These are phyloP conservation scores for Serendipita sp. DNA, from an alignment of 768 basidiomycete species.

Conservation along the genomic window DNA sequence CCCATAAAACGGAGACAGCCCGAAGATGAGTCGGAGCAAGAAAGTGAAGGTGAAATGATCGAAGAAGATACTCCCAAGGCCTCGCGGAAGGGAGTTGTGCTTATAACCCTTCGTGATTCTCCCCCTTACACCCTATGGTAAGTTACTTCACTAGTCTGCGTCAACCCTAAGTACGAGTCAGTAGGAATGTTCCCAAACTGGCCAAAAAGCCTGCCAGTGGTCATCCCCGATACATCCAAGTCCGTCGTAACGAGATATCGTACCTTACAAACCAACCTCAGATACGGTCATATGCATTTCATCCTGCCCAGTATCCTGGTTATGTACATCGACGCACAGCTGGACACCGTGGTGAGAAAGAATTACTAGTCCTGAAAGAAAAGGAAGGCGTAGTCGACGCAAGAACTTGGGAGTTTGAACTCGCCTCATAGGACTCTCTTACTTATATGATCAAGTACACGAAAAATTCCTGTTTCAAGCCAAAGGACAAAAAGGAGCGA, in stretches of 20 bases:
- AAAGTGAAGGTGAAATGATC: conserved; percentile 17
- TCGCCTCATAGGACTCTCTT: conserved; percentile 12
- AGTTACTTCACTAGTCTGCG: conserved; percentile 11
- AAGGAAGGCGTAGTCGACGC: conserved; percentile 37
- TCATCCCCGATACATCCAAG: conserved; percentile 27
- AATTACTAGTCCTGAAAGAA: conserved; percentile 24
- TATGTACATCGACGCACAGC: conserved; percentile 94
- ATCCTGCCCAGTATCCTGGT: conserved; percentile 52
- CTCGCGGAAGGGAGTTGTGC: conserved; percentile 45
- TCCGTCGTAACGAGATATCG: conserved; percentile 29
- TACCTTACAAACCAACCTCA: conserved; percentile 24
- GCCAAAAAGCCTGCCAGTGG: conserved; percentile 57
- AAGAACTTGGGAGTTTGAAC: conserved; percentile 78
- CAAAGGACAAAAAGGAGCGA: too few species aligned
- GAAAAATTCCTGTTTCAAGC: neutral
- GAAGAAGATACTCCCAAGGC: conserved; percentile 10
- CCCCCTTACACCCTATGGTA: conserved; percentile 79
- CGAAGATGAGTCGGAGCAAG: conserved; percentile 26
- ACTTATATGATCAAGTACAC: neutral
- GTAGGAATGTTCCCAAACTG: conserved; percentile 59
- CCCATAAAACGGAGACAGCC: conserved; percentile 11
- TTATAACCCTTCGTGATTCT: conserved; percentile 77
- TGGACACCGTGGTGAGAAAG: conserved; percentile 50
- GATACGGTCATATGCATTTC: conserved; percentile 67
- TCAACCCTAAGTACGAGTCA: neutral